Percentiles rank a stretch among this genome's conserved stretches.
These are phyloP conservation scores for Citrus trifoliata DNA, from an alignment of 345 rosid genomes.

Conservation along the genomic window DNA sequence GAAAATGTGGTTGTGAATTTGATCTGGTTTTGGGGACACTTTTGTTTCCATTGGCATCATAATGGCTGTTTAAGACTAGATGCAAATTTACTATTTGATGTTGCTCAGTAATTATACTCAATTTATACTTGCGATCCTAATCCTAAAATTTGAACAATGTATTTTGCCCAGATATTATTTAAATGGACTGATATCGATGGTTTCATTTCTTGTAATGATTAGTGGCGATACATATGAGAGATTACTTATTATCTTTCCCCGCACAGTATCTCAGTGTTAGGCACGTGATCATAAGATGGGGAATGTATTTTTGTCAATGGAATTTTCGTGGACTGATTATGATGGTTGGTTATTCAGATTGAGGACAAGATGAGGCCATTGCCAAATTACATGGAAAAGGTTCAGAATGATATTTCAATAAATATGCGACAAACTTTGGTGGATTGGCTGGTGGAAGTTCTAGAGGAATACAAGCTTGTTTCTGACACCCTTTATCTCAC, in stretches of 20 bases:
- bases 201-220: background rate
- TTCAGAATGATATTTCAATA: slow-evolving; percentile 57
- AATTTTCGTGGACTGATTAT: background rate
- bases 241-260: background rate
- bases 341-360: slow-evolving; percentile 24
- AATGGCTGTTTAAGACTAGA: background rate
- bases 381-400: slow-evolving; percentile 49
- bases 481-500: slow-evolving; percentile 64
- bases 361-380: slow-evolving; percentile 49
- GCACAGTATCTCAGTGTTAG: background rate
- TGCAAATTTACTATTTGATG: background rate
- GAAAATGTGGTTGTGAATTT: background rate
- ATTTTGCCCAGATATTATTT: background rate
- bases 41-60: background rate
- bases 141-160: background rate
- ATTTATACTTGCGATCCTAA: background rate
- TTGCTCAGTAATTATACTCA: background rate
- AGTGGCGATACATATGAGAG: background rate
- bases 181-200: background rate
- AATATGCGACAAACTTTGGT: slow-evolving; percentile 59
- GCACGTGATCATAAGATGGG: background rate
- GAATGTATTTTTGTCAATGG: background rate
- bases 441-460: slow-evolving; percentile 71
- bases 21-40: background rate
- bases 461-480: slow-evolving; percentile 68